Conservation (phyloP, 2,329 filamentous ascomycete genomes). For the Cryoendolithus antarcticus region DNA sequence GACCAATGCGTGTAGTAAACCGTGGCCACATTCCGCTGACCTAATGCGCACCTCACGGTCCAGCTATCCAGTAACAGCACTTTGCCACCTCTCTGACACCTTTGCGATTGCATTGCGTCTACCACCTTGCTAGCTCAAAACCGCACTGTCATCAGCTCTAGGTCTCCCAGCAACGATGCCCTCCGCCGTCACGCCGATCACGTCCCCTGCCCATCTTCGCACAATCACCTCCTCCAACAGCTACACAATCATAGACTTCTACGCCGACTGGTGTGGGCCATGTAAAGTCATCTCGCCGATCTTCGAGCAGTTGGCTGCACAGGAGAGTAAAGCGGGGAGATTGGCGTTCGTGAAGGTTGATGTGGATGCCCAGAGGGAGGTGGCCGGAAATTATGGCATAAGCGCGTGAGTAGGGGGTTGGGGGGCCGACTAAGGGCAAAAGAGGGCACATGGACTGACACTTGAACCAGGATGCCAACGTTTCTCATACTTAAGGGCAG, state of each 20-base stretch:
- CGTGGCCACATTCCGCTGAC: no score
- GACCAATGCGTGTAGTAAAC: no score
- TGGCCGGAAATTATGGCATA: slow-evolving; percentile 38
- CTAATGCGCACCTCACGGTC: no score
- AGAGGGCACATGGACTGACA: background rate
- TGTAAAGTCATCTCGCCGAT: slow-evolving; percentile 43
- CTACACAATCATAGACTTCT: slow-evolving; percentile 24
- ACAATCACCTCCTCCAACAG: slow-evolving; percentile 18
- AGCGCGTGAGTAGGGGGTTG: slow-evolving; percentile 24
- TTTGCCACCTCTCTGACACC: no score
- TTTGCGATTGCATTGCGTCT: no score
- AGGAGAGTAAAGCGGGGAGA: slow-evolving; percentile 33
- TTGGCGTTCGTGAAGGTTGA: slow-evolving; percentile 44
- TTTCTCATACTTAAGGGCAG: slow-evolving; percentile 36
- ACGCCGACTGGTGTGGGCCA: slow-evolving; percentile 41
- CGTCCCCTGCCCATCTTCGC: slow-evolving; percentile 20
- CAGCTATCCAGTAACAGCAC: no score
- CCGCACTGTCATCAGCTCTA: no score
- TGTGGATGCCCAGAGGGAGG: slow-evolving; percentile 39
- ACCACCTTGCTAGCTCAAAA: no score
- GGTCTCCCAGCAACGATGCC: slow-evolving; percentile 7
- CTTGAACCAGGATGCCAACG: slow-evolving; percentile 30
- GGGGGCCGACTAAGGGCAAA: background rate
- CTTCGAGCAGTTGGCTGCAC: slow-evolving; percentile 39
- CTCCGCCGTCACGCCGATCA: slow-evolving; percentile 19